phyloP scores from a whole-genome alignment of 1,139 yeast genomes.

The Nakaseomyces uthaithaninus region DNA sequence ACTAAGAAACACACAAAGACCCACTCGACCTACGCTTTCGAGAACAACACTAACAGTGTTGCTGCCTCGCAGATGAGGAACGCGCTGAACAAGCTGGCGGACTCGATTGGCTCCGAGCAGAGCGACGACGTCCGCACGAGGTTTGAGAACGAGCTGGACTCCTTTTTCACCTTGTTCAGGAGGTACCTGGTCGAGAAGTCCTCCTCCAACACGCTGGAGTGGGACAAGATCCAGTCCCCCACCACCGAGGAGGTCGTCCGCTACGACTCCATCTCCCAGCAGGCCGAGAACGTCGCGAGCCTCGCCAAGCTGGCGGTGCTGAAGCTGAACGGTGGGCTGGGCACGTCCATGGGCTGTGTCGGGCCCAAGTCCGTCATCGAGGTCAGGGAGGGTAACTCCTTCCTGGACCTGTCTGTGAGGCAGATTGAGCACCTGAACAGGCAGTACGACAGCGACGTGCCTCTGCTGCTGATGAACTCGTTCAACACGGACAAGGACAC shows the following conservation, averaged over 20 bases:
- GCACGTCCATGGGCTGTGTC: conserved; percentile 99
- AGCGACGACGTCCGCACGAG: conserved; percentile 48
- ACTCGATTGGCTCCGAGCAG: conserved; percentile 54
- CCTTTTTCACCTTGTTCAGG: conserved; percentile 87
- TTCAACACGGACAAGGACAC: conserved; percentile 97
- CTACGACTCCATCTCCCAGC: conserved; percentile 44
- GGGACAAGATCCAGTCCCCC: conserved; percentile 96
- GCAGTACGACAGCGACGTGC: conserved; percentile 86
- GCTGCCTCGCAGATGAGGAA: conserved; percentile 98
- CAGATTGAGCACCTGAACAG: conserved; percentile 95
- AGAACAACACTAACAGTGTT: conserved; percentile 88
- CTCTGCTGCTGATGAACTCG: conserved; percentile 93
- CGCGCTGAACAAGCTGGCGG: conserved; percentile 82
- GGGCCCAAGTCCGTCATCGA: conserved; percentile 98
- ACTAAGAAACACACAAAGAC: conserved; percentile 62
- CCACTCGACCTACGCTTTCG: conserved; percentile 72
- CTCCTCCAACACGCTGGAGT: conserved; percentile 71
- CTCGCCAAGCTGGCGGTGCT: conserved; percentile 85
- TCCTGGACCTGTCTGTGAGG: conserved; percentile 88
- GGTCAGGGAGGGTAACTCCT: conserved; percentile 96
- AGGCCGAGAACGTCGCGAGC: conserved; percentile 37
- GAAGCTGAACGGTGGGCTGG: conserved; percentile 95
- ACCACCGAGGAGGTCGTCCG: conserved; percentile 78
- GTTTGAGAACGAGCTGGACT: conserved; percentile 91
- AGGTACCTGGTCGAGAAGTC: conserved; percentile 88